phyloP scores from a whole-genome alignment of 2,329 filamentous ascomycete species.

The Lecanicillium sp. region DNA sequence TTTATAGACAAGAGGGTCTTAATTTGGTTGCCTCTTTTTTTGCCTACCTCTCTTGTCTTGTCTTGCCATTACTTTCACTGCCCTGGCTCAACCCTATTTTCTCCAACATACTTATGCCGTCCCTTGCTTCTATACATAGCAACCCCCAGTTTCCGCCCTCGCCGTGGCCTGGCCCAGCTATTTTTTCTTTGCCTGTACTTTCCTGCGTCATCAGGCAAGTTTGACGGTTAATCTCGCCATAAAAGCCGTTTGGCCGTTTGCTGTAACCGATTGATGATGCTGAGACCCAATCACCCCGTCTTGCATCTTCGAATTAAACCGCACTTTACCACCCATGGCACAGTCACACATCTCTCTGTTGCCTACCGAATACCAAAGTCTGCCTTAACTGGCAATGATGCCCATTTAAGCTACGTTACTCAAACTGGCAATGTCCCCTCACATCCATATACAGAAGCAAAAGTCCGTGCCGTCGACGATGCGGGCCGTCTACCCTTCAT shows the following conservation, averaged over 20 bases:
- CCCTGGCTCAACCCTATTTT: too few relatives aligned
- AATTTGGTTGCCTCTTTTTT: slow-evolving; percentile 2
- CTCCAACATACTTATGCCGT: too few relatives aligned
- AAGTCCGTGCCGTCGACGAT: slow-evolving; percentile 7
- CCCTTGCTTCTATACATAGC: too few relatives aligned
- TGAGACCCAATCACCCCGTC: background rate
- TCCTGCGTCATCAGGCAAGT: background rate
- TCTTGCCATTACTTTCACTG: too few relatives aligned
- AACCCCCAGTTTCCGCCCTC: too few relatives aligned
- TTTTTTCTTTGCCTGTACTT: background rate
- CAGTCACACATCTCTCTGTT: slow-evolving; percentile 7
- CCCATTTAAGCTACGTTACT: slow-evolving; percentile 7
- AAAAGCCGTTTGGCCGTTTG: too few relatives aligned
- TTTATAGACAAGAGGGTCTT: too few relatives aligned
- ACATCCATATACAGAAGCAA: slow-evolving; percentile 6
- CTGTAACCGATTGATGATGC: background rate
- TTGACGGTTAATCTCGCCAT: too few relatives aligned
- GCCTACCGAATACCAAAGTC: slow-evolving; percentile 6
- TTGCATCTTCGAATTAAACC: slow-evolving; percentile 5
- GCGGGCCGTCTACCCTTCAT: slow-evolving; percentile 9
- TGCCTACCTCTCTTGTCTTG: slow-evolving; percentile 3
- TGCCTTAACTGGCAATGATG: slow-evolving; percentile 1
- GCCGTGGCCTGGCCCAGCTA: slow-evolving; percentile 2
- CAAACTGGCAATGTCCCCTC: slow-evolving; percentile 6
- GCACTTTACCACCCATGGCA: slow-evolving; percentile 1